A percentile compares a stretch with the other conserved stretches of the same genome.
These are phyloP conservation scores for Pilobolus umbonatus DNA, from an alignment of 192 early-diverging fungal species.

Conservation along the genomic window DNA sequence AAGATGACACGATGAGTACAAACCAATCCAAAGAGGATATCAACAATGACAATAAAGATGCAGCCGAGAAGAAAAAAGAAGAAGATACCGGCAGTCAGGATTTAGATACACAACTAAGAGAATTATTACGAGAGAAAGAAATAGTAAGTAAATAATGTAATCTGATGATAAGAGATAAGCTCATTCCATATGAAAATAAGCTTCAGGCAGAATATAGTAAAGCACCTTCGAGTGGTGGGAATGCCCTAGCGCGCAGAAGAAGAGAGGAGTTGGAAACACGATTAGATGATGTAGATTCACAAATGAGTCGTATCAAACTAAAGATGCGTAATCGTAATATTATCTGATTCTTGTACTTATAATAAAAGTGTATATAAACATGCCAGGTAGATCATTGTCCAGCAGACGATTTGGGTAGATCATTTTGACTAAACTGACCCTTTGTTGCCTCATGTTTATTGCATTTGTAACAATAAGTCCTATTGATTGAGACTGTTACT, in stretches of 20 bases:
- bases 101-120: conserved; percentile 14
- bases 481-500: no score
- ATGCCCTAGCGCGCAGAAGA: conserved; percentile 37
- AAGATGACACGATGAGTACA: neutral
- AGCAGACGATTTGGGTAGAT: no score
- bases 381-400: no score
- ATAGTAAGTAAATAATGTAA: conserved; percentile 2
- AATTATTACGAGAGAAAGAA: conserved; percentile 23
- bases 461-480: no score
- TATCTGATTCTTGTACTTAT: no score
- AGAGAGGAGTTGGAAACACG: conserved; percentile 43
- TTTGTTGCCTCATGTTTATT: no score
- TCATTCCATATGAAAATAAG: conserved; percentile 9
- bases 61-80: neutral
- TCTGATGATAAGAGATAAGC: neutral
- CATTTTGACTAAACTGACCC: no score
- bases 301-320: conserved; percentile 41
- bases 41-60: neutral
- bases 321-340: conserved; percentile 31
- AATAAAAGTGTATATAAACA: no score
- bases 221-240: conserved; percentile 45
- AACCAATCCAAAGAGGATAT: neutral
- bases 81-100: conserved; percentile 1
- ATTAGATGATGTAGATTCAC: conserved; percentile 40
- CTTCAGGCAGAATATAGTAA: conserved; percentile 47